Conservation (phyloP, 169 alveolate species). For the Plasmodium gallinaceum region DNA sequence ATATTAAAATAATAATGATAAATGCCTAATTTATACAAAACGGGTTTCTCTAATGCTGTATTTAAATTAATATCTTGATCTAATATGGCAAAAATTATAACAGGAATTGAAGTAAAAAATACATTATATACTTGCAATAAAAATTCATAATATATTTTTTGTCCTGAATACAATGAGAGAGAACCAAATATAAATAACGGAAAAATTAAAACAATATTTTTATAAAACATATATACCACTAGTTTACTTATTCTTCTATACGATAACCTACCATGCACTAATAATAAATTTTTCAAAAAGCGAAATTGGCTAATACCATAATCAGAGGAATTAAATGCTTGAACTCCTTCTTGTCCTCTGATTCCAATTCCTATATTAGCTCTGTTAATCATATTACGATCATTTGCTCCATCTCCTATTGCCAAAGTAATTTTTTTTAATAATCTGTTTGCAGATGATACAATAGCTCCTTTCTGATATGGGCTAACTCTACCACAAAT, state of each 20-base stretch:
- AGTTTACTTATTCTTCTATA: slow-evolving; percentile 94
- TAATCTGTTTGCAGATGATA: slow-evolving; percentile 85
- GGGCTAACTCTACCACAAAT: slow-evolving; percentile 84
- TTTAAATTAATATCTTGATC: slow-evolving; percentile 86
- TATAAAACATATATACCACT: slow-evolving; percentile 97
- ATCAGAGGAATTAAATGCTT: slow-evolving; percentile 94
- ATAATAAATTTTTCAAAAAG: slow-evolving; percentile 87
- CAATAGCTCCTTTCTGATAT: slow-evolving; percentile 88
- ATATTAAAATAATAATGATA: slow-evolving; percentile 82
- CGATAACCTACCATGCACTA: slow-evolving; percentile 94
- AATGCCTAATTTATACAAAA: slow-evolving; percentile 85
- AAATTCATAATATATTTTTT: slow-evolving; percentile 94
- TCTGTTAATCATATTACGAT: slow-evolving; percentile 97
- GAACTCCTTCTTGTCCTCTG: slow-evolving; percentile 97
- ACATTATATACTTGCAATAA: slow-evolving; percentile 96
- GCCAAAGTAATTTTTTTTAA: slow-evolving; percentile 89
- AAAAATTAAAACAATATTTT: slow-evolving; percentile 94
- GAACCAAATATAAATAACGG: slow-evolving; percentile 95
- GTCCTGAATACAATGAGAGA: slow-evolving; percentile 94
- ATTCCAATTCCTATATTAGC: slow-evolving; percentile 99
- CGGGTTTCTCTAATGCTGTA: slow-evolving; percentile 82
- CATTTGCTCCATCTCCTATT: slow-evolving; percentile 99
- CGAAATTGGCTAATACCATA: slow-evolving; percentile 92
- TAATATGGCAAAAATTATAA: slow-evolving; percentile 87
- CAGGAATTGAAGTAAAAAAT: slow-evolving; percentile 95